Conservation (phyloP, 1,284 basidiomycete species). For the Anthracocystis panici-leucophaei region DNA sequence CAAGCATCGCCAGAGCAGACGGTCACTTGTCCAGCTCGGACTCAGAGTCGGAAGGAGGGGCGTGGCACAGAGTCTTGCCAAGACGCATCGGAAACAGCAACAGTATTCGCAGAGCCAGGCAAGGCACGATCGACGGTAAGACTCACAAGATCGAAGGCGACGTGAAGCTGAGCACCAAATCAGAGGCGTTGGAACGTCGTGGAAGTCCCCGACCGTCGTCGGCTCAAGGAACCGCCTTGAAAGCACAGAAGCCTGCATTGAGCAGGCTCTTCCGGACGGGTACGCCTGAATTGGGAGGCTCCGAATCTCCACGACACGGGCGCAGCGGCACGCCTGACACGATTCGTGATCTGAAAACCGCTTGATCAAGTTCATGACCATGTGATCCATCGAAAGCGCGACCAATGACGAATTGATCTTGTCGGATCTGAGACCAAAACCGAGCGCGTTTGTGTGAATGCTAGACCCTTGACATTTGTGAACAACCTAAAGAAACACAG, state of each 20-base stretch:
- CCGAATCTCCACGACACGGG: constrained; percentile 10
- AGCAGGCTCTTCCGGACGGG: constrained; percentile 21
- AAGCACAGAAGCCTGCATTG: constrained; percentile 26
- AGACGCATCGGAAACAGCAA: constrained; percentile 35
- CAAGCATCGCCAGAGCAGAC: constrained; percentile 22
- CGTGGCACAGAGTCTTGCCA: constrained; percentile 48
- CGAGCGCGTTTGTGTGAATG: background rate
- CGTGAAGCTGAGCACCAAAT: background rate
- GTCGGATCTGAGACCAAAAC: background rate
- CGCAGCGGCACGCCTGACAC: constrained; percentile 48
- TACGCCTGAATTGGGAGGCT: constrained; percentile 12
- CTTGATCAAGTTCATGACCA: background rate
- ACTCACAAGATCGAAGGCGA: constrained; percentile 13
- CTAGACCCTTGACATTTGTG: constrained; percentile 10
- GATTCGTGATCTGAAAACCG: constrained; percentile 25
- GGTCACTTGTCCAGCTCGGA: constrained; percentile 40
- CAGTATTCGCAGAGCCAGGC: constrained; percentile 32
- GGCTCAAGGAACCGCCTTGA: constrained; percentile 15
- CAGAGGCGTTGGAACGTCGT: constrained; percentile 25
- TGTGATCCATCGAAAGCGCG: background rate
- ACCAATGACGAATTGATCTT: background rate
- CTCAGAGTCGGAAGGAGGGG: constrained; percentile 51
- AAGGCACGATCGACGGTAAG: constrained; percentile 25
- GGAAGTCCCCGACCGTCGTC: constrained; percentile 36
- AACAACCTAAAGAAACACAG: background rate